Evolutionary conservation across 2,329 filamentous ascomycete genomes (phyloP).

Genomic region (Camillea tinctor): DNA sequence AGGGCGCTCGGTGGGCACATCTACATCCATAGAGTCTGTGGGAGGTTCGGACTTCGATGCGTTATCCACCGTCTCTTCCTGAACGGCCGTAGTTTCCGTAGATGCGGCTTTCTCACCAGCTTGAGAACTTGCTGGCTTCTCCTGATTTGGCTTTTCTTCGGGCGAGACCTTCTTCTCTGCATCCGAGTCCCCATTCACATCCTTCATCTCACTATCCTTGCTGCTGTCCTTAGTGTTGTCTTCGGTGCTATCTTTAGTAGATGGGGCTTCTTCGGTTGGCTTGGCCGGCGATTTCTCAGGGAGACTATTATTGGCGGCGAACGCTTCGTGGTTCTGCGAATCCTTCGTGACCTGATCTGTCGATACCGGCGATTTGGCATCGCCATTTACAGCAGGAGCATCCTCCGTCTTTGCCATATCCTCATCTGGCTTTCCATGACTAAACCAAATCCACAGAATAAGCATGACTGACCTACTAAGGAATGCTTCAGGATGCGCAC

Average conservation of each 20-base stretch:
- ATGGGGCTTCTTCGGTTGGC: neutral
- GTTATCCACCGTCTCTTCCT: slow-evolving; percentile 7
- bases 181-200: slow-evolving; percentile 13
- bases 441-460: slow-evolving; percentile 6
- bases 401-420: slow-evolving; percentile 16
- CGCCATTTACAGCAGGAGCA: slow-evolving; percentile 24
- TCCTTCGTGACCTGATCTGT: slow-evolving; percentile 10
- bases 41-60: neutral
- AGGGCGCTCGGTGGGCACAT: slow-evolving; percentile 21
- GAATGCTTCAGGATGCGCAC: slow-evolving; percentile 33
- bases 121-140: neutral
- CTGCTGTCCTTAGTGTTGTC: no score
- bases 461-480: slow-evolving; percentile 1
- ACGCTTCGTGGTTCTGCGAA: slow-evolving; percentile 23
- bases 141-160: neutral
- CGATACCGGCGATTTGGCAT: slow-evolving; percentile 10
- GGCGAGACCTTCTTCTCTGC: slow-evolving; percentile 8
- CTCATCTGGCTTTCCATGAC: slow-evolving; percentile 21
- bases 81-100: slow-evolving; percentile 3
- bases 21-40: slow-evolving; percentile 32
- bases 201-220: slow-evolving; percentile 19
- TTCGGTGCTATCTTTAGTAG: slow-evolving; percentile 13
- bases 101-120: slow-evolving; percentile 4
- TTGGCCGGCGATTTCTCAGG: slow-evolving; percentile 16
- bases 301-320: slow-evolving; percentile 21